Percentiles rank a stretch among this genome's conserved stretches.
Conservation (phyloP, 129 eudicot species). For the Artemisia argyi region DNA sequence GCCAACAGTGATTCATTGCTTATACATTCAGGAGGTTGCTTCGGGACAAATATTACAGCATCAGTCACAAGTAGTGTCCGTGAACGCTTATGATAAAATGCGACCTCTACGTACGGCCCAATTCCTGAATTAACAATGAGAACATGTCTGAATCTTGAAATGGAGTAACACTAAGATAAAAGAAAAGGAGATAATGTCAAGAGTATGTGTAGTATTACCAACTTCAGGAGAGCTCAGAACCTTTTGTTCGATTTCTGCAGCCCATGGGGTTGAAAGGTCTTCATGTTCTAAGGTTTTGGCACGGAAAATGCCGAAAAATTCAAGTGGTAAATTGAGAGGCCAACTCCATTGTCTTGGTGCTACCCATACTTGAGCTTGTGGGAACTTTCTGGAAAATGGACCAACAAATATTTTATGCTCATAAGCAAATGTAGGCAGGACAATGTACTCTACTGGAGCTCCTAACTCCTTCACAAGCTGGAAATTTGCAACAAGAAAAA, state of each 20-base stretch:
- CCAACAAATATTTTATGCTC: slow-evolving; percentile 98
- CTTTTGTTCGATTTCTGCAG: slow-evolving; percentile 87
- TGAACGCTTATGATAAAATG: slow-evolving; percentile 89
- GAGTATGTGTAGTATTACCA: slow-evolving; percentile 48
- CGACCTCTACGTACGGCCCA: slow-evolving; percentile 98
- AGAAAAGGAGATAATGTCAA: slow-evolving; percentile 6
- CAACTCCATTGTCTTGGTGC: slow-evolving; percentile 99
- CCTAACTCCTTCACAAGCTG: slow-evolving; percentile 94
- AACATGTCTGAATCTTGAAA: slow-evolving; percentile 1
- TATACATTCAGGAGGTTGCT: slow-evolving; percentile 87
- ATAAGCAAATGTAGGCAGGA: slow-evolving; percentile 96
- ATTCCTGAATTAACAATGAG: slow-evolving; percentile 54
- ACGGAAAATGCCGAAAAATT: slow-evolving; percentile 91
- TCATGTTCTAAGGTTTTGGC: slow-evolving; percentile 75
- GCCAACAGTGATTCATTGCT: slow-evolving; percentile 78
- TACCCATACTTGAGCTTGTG: slow-evolving; percentile 88
- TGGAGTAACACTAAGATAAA: not conserved
- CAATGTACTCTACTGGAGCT: slow-evolving; percentile 91
- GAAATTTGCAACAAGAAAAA: slow-evolving; percentile 20
- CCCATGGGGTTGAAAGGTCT: slow-evolving; percentile 89
- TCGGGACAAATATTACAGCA: slow-evolving; percentile 90
- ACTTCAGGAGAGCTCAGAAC: slow-evolving; percentile 95
- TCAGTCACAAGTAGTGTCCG: slow-evolving; percentile 87
- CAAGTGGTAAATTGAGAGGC: slow-evolving; percentile 95
- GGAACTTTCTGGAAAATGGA: slow-evolving; percentile 97